Base-by-base conservation (phyloP, 441 rosid genomes). In the Mallotus japonicus region DNA sequence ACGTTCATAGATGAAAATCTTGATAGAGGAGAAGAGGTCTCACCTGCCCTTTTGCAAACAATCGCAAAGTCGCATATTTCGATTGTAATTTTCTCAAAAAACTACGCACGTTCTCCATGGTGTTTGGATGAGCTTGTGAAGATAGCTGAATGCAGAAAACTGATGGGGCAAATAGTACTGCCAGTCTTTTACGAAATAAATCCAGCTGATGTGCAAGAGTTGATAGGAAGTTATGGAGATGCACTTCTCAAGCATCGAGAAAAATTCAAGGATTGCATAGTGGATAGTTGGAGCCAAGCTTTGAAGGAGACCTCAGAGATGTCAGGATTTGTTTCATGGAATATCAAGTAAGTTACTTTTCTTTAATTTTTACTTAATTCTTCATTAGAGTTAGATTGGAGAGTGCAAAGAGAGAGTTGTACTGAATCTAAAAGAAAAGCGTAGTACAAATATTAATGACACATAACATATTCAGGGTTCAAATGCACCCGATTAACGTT, bases 171-270 rank as follows among this genome's bases (percentile, higher is more conserved):
- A 28, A 28, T 28, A 32, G 6, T 82, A 2, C 24, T 84, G 4
- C 83, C 87, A 0, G 70, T 84, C 34, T 84, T 84, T 78, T 84
- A 70, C 0, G 71, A 71, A 3, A 78, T 84, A 5, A 65, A 73
- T 54, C 76, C 82, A 32, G 12, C 37, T 2, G 74, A 83, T 63
- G 78, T 84, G 6, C 80, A 75, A 68, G 61, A 51, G 46, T 80
- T 75, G 58, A 71, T 58, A 0, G 84, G 81, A 3, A 76, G 72
- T 22, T 85, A 68, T 20, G 63, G 62, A 0, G 14, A 37, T n/a
- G 53, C 53, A 19, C 22, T 68, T 20, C 0, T 22, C 49, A 54
- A 19, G n/a, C 50, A 57, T 13, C 16, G 55, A 55, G 1, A 15
- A n/a, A 54, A 64, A 11, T 64, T 47, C 55, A 13, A 4, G 14